Evolutionary conservation across 305 asterid genomes (phyloP).

Genomic region (Nicotiana rustica): DNA sequence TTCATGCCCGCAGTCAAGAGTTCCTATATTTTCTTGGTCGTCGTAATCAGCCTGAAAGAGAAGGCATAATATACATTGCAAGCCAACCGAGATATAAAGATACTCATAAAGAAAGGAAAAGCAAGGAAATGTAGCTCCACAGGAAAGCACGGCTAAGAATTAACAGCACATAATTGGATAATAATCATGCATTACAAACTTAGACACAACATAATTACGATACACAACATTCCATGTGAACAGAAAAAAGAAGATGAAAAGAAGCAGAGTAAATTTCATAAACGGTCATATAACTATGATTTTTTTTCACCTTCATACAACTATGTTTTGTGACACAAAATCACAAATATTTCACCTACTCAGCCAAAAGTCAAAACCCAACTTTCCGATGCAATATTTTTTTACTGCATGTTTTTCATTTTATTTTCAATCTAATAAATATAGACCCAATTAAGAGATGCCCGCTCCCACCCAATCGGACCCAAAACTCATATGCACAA

Average conservation of each 20-base stretch:
- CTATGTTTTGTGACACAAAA: too few species aligned
- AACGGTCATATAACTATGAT: too few species aligned
- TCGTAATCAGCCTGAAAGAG: conserved; percentile 53
- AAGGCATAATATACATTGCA: conserved; percentile 2
- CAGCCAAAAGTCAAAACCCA: too few species aligned
- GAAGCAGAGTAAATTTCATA: too few species aligned
- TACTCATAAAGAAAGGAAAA: background rate
- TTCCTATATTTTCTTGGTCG: conserved; percentile 54
- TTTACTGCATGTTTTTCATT: too few species aligned
- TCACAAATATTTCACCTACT: too few species aligned
- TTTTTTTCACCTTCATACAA: too few species aligned
- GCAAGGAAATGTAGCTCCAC: conserved; percentile 2
- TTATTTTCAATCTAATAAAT: too few species aligned
- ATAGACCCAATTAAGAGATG: too few species aligned
- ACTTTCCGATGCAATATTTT: too few species aligned
- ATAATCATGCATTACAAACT: conserved; percentile 18
- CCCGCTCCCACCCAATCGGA: too few species aligned
- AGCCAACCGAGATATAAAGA: conserved; percentile 26
- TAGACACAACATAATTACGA: background rate
- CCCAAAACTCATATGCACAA: too few species aligned
- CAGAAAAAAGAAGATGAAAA: background rate
- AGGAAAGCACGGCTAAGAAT: background rate
- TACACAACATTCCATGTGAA: background rate
- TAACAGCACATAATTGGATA: background rate
- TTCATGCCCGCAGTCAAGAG: conserved; percentile 72